Base-by-base conservation (phyloP, 2,329 filamentous ascomycete genomes). In the Macroventuria anomochaeta region DNA sequence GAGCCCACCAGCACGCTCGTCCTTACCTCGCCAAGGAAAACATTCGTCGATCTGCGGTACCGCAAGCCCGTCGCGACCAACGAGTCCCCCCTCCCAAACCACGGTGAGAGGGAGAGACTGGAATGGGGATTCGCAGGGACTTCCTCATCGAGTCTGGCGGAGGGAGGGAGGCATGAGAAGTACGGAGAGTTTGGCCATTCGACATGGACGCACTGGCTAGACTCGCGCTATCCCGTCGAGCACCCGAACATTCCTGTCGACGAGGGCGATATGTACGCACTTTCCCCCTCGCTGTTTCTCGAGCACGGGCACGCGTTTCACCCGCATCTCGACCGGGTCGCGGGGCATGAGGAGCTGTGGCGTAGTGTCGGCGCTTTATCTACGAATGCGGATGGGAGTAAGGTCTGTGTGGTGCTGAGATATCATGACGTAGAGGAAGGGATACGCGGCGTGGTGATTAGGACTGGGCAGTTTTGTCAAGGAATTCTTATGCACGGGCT, bases 341-440 rank as follows among this genome's bases (percentile, higher is more conserved):
- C 79, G 32, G 80, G 79, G 1, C 91, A 92, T 60, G 87, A 90
- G 68, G 88, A 91, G 70, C 67, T 88, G 2, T 90, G 88, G 88
- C 70, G 75, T 1, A 82, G 85, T 34, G 69, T 76, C 2, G 63
- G 72, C 2, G 65, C 78, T 72, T 2, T 18, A 8, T 25, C 50
- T 0, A 64, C 67, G 1, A 62, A 39, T 8, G 10, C 26, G 8
- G 15, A 10, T 7, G 55, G 48, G 2, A 58, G 18, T 10, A 73
- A 63, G 21, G 48, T 56, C 3, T 69, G 73, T 59, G 53, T 65
- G 5, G 80, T 85, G 26, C 63, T 83, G 32, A 64, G 64, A 69
- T 55, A 65, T 78, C 10, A 49, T n/a, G 40, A 53, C 18, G 71
- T 77, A 7, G 66, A 71, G 7, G 73, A 69, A 7, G 53, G 52